Evolutionary conservation across 169 alveolate species (phyloP).

Genomic region (Plasmodium vinckei): DNA sequence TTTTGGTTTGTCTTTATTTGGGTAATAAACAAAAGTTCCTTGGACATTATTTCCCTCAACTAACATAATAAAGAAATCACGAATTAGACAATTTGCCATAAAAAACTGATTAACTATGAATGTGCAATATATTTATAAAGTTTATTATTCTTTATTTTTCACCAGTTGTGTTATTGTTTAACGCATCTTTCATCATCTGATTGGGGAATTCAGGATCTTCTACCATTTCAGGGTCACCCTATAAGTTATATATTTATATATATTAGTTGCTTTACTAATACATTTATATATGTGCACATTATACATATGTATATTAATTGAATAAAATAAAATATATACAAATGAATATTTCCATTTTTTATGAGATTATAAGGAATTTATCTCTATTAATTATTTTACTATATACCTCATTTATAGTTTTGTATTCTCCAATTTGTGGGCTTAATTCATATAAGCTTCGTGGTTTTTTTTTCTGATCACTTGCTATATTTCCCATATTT

Average conservation of each 20-base stretch:
- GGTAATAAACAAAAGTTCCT: constrained; percentile 82
- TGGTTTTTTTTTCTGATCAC: constrained; percentile 56
- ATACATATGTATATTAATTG: not conserved
- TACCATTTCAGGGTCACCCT: constrained; percentile 83
- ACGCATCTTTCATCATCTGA: constrained; percentile 76
- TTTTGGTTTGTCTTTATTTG: constrained; percentile 79
- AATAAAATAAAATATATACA: not conserved
- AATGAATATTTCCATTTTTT: not conserved
- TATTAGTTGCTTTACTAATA: not conserved
- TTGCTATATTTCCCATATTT: constrained; percentile 57
- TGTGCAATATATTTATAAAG: constrained; percentile 2
- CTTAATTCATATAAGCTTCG: constrained; percentile 40
- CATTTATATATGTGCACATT: too few species aligned
- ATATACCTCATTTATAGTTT: constrained; percentile 68
- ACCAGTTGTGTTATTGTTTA: constrained; percentile 76
- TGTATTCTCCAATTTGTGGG: constrained; percentile 66
- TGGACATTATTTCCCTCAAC: constrained; percentile 66
- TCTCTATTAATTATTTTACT: not conserved
- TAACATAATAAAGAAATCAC: constrained; percentile 10
- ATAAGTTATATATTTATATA: constrained; percentile 1
- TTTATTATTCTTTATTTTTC: constrained; percentile 10
- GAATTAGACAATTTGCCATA: not conserved
- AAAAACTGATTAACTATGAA: not conserved
- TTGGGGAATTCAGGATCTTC: constrained; percentile 84
- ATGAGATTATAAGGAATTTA: not conserved